A percentile compares a stretch with the other conserved stretches of the same genome.
These are phyloP conservation scores for Cercospora sesami DNA, from an alignment of 2,329 filamentous ascomycete genomes.

Conservation along the genomic window DNA sequence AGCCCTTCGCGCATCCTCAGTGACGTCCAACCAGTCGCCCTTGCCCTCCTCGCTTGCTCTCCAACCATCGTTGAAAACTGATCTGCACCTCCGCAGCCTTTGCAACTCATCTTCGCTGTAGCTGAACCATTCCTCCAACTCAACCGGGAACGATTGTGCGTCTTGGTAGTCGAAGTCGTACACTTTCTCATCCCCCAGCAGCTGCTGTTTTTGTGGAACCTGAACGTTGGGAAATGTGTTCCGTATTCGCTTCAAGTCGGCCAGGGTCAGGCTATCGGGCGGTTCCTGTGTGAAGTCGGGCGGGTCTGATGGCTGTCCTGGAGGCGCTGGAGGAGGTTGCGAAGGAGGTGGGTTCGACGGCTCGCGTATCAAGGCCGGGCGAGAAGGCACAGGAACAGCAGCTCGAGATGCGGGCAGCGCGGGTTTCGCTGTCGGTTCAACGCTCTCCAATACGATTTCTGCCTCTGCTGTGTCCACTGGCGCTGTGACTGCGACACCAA, in stretches of 20 bases:
- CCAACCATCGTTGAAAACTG: slow-evolving; percentile 78
- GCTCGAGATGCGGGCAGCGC: slow-evolving; percentile 27
- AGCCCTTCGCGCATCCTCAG: slow-evolving; percentile 54
- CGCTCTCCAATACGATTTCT: slow-evolving; percentile 23
- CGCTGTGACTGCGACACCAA: slow-evolving; percentile 11
- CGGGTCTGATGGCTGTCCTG: slow-evolving; percentile 39
- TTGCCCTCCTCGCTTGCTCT: slow-evolving; percentile 42
- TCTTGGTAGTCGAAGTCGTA: slow-evolving; percentile 75
- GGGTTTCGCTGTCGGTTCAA: slow-evolving; percentile 20
- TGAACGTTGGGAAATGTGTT: slow-evolving; percentile 47
- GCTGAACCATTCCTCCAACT: slow-evolving; percentile 96
- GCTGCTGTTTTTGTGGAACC: slow-evolving; percentile 32
- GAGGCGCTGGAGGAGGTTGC: slow-evolving; percentile 46
- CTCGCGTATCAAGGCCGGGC: slow-evolving; percentile 45
- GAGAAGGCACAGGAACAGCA: slow-evolving; percentile 25
- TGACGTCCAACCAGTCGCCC: slow-evolving; percentile 66
- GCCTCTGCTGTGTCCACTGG: slow-evolving; percentile 23
- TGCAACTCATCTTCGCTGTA: slow-evolving; percentile 85
- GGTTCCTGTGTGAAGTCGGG: slow-evolving; percentile 37
- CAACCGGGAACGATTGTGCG: slow-evolving; percentile 67
- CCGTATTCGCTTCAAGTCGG: slow-evolving; percentile 49
- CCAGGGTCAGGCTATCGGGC: slow-evolving; percentile 49
- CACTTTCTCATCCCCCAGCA: slow-evolving; percentile 38
- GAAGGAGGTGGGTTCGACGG: slow-evolving; percentile 44
- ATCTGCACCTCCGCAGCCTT: slow-evolving; percentile 72